These are phyloP conservation scores for Pezicula carpinea DNA, from an alignment of 2,329 filamentous ascomycete genomes.

Conservation along the genomic window DNA sequence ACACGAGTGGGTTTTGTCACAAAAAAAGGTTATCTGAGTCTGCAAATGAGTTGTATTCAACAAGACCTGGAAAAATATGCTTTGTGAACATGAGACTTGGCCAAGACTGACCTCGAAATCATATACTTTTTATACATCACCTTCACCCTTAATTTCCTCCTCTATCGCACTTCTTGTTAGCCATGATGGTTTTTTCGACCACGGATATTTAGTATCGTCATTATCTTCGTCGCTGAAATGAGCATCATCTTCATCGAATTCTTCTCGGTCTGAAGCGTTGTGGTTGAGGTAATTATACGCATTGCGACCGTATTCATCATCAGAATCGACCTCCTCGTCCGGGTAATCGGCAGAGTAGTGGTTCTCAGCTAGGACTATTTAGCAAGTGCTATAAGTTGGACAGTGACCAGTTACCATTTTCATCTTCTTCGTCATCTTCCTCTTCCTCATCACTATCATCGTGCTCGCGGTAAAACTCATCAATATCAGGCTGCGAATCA, in stretches of 20 bases:
- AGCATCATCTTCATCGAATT: constrained; percentile 21
- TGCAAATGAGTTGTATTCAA: background rate
- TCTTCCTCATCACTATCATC: constrained; percentile 62
- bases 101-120: constrained; percentile 2
- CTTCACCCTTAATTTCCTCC: constrained; percentile 2
- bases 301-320: constrained; percentile 58
- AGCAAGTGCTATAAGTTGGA: constrained; percentile 5
- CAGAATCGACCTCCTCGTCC: constrained; percentile 71
- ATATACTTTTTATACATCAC: constrained; percentile 1
- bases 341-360: constrained; percentile 78
- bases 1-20: background rate
- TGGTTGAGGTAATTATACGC: constrained; percentile 48
- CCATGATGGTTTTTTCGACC: constrained; percentile 15
- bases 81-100: background rate
- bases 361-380: constrained; percentile 57
- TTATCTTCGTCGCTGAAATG: constrained; percentile 23
- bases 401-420: constrained; percentile 47
- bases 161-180: constrained; percentile 2
- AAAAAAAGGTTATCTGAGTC: background rate
- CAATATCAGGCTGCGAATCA: constrained; percentile 34
- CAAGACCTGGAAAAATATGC: background rate
- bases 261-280: constrained; percentile 26
- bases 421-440: constrained; percentile 60
- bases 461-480: constrained; percentile 55
- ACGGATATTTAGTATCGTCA: constrained; percentile 22